A percentile compares a stretch with the other conserved stretches of the same genome.
phyloP scores from a whole-genome alignment of 495 filamentous ascomycete species.

The Aspergillus funiculosus region DNA sequence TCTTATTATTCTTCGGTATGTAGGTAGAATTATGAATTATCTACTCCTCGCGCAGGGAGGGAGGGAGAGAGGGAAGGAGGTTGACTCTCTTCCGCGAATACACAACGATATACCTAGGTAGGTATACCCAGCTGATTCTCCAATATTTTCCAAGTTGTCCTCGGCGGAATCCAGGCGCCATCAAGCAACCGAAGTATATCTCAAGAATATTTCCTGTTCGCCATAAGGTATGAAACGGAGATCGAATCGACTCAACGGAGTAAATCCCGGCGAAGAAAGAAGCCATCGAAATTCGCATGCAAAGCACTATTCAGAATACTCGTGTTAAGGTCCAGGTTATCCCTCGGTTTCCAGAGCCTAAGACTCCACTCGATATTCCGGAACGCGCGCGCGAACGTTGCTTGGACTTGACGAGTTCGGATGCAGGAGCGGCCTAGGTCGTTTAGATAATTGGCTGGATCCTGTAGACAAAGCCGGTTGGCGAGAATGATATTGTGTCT shows the following conservation, averaged over 20 bases:
- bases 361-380: constrained; percentile 18
- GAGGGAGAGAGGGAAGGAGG: no score
- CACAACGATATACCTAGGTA: no score
- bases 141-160: no score
- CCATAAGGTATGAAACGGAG: not conserved
- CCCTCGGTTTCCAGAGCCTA: constrained; percentile 19
- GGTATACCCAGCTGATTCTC: no score
- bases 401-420: constrained; percentile 29
- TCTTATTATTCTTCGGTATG: no score
- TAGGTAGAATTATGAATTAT: no score
- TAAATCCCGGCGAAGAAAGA: constrained; percentile 23
- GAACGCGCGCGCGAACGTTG: constrained; percentile 23
- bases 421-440: constrained; percentile 47
- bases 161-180: no score
- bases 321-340: not conserved
- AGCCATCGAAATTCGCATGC: constrained; percentile 33
- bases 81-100: no score
- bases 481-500: constrained; percentile 25
- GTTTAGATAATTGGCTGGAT: constrained; percentile 52
- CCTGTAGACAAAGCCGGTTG: constrained; percentile 49
- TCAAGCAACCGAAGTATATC: no score
- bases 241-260: constrained; percentile 11
- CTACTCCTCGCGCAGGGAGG: no score
- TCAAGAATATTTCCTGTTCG: no score
- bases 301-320: constrained; percentile 30